A percentile compares a stretch with the other conserved stretches of the same genome.
Evolutionary conservation across 306 rosid genomes (phyloP).

Genomic region (Ceratonia siliqua): DNA sequence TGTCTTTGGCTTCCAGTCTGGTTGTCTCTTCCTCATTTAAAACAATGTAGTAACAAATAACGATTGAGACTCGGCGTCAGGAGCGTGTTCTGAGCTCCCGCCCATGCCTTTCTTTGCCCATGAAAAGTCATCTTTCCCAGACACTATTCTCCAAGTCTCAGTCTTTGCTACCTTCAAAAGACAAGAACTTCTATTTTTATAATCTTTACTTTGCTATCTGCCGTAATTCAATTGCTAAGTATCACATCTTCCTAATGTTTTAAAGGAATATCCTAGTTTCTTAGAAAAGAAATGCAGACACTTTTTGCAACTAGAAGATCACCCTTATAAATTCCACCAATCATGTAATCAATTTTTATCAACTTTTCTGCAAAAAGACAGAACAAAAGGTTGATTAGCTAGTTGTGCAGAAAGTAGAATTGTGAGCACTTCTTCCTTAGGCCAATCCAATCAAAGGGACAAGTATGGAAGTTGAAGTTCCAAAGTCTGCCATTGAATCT

Average conservation of each 20-base stretch:
- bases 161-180: neutral
- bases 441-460: neutral
- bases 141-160: neutral
- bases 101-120: neutral
- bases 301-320: neutral
- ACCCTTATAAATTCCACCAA: conserved; percentile 10
- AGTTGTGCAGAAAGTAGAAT: neutral
- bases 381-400: conserved; percentile 8
- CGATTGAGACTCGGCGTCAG: neutral
- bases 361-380: conserved; percentile 22
- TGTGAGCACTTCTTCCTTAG: neutral
- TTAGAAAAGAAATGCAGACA: neutral
- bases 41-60: neutral
- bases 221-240: neutral
- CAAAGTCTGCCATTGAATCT: conserved; percentile 35
- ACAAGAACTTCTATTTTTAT: neutral
- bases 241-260: neutral
- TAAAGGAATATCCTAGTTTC: conserved; percentile 29
- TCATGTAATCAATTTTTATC: neutral
- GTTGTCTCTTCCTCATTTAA: neutral
- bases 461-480: conserved; percentile 51
- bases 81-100: neutral
- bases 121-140: neutral
- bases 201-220: neutral
- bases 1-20: neutral